These are phyloP conservation scores for Gentiana dahurica DNA, from an alignment of 257 asterid genomes.

Conservation along the genomic window DNA sequence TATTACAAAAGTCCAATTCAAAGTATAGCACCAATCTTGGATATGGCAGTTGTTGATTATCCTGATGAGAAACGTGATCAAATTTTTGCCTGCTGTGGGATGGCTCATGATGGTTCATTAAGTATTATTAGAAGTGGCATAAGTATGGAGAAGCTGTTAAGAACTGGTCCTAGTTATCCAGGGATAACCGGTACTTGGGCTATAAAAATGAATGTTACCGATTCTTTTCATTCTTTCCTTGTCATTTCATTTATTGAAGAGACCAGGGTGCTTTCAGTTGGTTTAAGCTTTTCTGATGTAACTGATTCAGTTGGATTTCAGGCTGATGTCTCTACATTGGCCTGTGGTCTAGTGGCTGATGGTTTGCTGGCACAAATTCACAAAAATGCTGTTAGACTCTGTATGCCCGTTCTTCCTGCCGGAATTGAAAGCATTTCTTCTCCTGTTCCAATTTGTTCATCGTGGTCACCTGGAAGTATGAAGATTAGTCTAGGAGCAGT, in stretches of 20 bases:
- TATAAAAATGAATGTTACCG: slow-evolving; percentile 56
- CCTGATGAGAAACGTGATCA: slow-evolving; percentile 81
- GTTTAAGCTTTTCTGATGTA: slow-evolving; percentile 85
- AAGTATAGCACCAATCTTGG: slow-evolving; percentile 88
- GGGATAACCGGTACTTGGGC: slow-evolving; percentile 96
- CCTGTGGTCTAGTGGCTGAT: slow-evolving; percentile 86
- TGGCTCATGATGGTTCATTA: slow-evolving; percentile 88
- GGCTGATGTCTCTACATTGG: slow-evolving; percentile 84
- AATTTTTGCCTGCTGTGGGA: slow-evolving; percentile 97
- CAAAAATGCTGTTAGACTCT: slow-evolving; percentile 68
- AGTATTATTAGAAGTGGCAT: slow-evolving; percentile 88
- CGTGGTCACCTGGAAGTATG: slow-evolving; percentile 68
- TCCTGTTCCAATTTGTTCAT: slow-evolving; percentile 46
- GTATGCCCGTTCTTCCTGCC: slow-evolving; percentile 46
- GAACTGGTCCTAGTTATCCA: slow-evolving; percentile 81
- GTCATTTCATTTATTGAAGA: slow-evolving; percentile 93
- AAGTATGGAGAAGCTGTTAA: slow-evolving; percentile 81
- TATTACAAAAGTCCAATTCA: slow-evolving; percentile 68
- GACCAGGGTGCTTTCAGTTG: slow-evolving; percentile 95
- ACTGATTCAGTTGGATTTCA: slow-evolving; percentile 83
- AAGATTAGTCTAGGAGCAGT: slow-evolving; percentile 87
- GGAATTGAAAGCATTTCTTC: slow-evolving; percentile 49
- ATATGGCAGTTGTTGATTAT: slow-evolving; percentile 73
- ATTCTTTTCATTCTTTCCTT: slow-evolving; percentile 77
- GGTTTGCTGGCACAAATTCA: slow-evolving; percentile 76